Evolutionary conservation across 345 rosid genomes (phyloP).

Genomic region (Triadica sebifera): DNA sequence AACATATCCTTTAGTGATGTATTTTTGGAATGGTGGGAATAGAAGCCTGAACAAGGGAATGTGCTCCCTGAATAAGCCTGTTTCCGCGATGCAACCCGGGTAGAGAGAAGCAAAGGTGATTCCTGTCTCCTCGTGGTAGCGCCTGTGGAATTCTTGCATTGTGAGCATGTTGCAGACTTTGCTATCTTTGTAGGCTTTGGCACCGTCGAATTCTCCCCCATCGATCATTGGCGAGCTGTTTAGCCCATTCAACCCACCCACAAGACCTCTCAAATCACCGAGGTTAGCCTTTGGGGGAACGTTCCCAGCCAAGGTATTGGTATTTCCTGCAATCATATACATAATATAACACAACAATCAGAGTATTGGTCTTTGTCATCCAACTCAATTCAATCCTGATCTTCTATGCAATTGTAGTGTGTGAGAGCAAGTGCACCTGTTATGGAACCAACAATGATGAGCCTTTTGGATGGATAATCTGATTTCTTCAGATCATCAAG

Average conservation of each 20-base stretch:
- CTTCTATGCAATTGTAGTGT: neutral
- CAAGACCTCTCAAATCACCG: conserved; percentile 82
- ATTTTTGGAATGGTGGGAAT: conserved; percentile 35
- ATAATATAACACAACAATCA: neutral
- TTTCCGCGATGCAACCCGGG: conserved; percentile 96
- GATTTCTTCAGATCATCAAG: conserved; percentile 76
- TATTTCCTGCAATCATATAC: conserved; percentile 55
- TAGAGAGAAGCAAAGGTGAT: conserved; percentile 84
- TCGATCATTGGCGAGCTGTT: conserved; percentile 88
- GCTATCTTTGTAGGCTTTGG: conserved; percentile 97
- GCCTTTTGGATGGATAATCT: conserved; percentile 74
- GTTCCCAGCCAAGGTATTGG: conserved; percentile 94
- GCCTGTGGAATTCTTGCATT: conserved; percentile 94
- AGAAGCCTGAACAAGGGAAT: conserved; percentile 57
- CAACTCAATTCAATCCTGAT: neutral
- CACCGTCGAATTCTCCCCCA: conserved; percentile 92
- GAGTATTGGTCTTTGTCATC: neutral
- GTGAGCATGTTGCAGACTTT: conserved; percentile 96
- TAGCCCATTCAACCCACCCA: conserved; percentile 63
- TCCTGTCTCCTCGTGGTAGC: conserved; percentile 79
- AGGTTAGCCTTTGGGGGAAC: conserved; percentile 95
- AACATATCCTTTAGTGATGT: conserved; percentile 29
- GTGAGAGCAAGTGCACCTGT: conserved; percentile 49
- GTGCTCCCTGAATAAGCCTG: conserved; percentile 94
- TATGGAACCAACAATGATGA: conserved; percentile 92